A percentile compares a stretch with the other conserved stretches of the same genome.
phyloP scores from a whole-genome alignment of 306 rosid species.

The Trichosanthes cucumerina region DNA sequence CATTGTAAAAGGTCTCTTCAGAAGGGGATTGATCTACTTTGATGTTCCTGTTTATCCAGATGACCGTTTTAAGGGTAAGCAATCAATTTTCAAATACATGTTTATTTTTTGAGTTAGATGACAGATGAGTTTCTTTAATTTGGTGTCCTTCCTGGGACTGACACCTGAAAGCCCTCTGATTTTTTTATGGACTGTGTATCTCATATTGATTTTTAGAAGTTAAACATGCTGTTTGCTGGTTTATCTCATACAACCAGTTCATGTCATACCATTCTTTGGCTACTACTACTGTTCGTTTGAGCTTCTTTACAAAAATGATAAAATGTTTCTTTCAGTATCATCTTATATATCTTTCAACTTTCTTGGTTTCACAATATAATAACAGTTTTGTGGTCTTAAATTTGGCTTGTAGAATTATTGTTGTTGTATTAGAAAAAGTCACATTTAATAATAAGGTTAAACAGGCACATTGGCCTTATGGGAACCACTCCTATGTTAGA shows the following conservation, averaged over 20 bases:
- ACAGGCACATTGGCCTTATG: not conserved
- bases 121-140: not conserved
- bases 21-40: conserved; percentile 68
- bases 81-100: not conserved
- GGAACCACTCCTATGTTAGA: not conserved
- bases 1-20: conserved; percentile 46
- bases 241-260: not conserved
- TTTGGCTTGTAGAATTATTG: not conserved
- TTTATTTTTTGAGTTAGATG: not conserved
- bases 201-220: not conserved
- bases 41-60: conserved; percentile 79
- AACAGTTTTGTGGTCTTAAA: not conserved
- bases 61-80: conserved; percentile 75
- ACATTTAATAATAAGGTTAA: not conserved
- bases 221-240: not conserved
- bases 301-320: not conserved
- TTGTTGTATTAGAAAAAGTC: not conserved
- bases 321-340: not conserved
- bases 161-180: not conserved
- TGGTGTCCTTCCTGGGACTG: not conserved
- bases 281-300: conserved; percentile 6
- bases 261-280: not conserved
- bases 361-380: not conserved
- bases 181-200: not conserved
- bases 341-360: not conserved